Base-by-base conservation (phyloP, 768 basidiomycete species). In the Dendrothele bispora region DNA sequence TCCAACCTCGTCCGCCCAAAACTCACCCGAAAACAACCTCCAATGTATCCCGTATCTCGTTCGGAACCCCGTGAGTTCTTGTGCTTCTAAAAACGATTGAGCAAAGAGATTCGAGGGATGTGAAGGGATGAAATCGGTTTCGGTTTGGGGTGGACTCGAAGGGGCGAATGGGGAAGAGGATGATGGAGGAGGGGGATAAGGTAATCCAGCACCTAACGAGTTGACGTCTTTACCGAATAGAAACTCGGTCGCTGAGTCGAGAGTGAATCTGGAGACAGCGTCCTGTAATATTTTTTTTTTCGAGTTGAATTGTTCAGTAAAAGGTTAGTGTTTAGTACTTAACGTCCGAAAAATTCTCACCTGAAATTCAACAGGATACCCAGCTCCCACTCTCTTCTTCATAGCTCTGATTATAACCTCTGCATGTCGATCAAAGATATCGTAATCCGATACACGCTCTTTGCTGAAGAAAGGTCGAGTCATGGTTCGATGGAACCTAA, bases 381-480 rank as follows among this genome's bases (percentile, higher is more conserved):
- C 82, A 18, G 66, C 61, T 4, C 56, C 46, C 24, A 80, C 68
- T 7, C 82, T 70, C 3, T 57, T 59, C 39, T 72, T 74, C 39
- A 79, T 69, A 38, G 71, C 61, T 4, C 59, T 52, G 5, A 86
- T 61, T 5, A 75, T 71, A n/a, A 73, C 63, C 35, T 74, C 70
- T 4, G 77, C 71, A 38, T 82, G 80, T 11, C 73, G 66, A 42
- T 77, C 78, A 53, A 84, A 85, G 25, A 77, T 79, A 21, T 84
- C 78, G 44, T 84, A 86, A 57, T 84, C 77, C 38, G 72, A 77
- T 44, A 84, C 77, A 26, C 75, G 68, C 27, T 86, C 84, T 36
- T 71, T 73, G 45, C 62, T 76, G 67, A 89, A 88, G 69, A 88
- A 87, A 0, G 86, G 86, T 0, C 86, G 78, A 0, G 83, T 82